Evolutionary conservation across 2,329 filamentous ascomycete genomes (phyloP).

Genomic region (Trematosphaeria pertusa): DNA sequence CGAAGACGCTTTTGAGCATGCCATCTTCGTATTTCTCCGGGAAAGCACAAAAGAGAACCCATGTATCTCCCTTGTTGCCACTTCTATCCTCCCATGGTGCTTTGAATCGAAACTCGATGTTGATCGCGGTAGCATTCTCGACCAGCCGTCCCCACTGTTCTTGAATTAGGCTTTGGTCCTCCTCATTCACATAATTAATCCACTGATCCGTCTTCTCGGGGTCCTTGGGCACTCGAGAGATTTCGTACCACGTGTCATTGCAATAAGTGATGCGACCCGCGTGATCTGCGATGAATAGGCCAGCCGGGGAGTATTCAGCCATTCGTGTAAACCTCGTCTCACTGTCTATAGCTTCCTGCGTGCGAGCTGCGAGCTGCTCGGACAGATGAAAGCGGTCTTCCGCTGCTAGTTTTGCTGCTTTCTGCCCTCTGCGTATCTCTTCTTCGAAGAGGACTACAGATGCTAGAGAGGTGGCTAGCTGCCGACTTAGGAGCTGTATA

Average conservation of each 20-base stretch:
- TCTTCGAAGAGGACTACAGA: conserved; percentile 85
- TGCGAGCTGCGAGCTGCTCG: conserved; percentile 71
- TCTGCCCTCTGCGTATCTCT: conserved; percentile 77
- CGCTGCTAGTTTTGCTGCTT: conserved; percentile 75
- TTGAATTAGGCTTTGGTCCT: conserved; percentile 67
- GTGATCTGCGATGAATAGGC: conserved; percentile 82
- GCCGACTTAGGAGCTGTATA: conserved; percentile 74
- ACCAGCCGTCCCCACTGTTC: conserved; percentile 69
- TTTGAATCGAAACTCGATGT: conserved; percentile 78
- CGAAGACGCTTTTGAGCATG: conserved; percentile 75
- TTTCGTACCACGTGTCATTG: conserved; percentile 77
- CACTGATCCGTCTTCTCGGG: conserved; percentile 67
- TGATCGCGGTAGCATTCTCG: conserved; percentile 67
- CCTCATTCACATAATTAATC: conserved; percentile 74
- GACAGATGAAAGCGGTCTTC: conserved; percentile 79
- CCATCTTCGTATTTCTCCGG: conserved; percentile 72
- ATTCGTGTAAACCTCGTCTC: conserved; percentile 84
- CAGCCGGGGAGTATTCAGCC: conserved; percentile 83
- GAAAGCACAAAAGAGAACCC: conserved; percentile 79
- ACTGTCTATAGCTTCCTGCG: conserved; percentile 64
- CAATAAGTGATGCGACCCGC: conserved; percentile 76
- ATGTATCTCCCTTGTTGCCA: conserved; percentile 69
- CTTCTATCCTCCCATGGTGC: conserved; percentile 67
- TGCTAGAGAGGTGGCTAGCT: conserved; percentile 79
- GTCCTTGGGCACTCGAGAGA: conserved; percentile 70